Base-by-base conservation (phyloP, 306 rosid species). In the Corylus avellana region DNA sequence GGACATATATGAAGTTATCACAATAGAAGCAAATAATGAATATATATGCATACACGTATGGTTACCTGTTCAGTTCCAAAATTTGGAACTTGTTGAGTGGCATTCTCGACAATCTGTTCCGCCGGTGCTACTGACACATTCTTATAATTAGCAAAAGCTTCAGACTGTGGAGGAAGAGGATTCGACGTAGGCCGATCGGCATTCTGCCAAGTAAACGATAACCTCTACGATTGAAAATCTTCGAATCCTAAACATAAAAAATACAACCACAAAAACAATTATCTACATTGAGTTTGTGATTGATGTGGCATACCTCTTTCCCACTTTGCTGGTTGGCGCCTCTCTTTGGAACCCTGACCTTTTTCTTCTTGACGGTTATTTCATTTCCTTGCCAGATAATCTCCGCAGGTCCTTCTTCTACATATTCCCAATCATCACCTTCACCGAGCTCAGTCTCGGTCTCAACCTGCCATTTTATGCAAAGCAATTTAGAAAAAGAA, bases 51-150 rank as follows among this genome's bases (percentile, higher is more conserved):
- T 39, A 32, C 7, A 3, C 13, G 18, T 22, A 57, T 77, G 35
- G 57, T 68, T 7, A 88, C 98, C 93, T 88, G 97, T 83, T 92
- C 98, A 25, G 98, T 95, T 77, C 98, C 98, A 58, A 95, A 95
- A 84, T 95, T 90, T 10, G 98, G 97, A 39, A 87, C 79, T 86
- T 94, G 97, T 78, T 85, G 90, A 67, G 89, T 85, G 69, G 92
- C 90, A 54, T 82, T 85, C 62, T 88, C 86, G 6, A 85, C 79
- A 56, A 25, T 63, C 42, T 82, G 81, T 73, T 78, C 92, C 49
- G 83, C 62, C 25, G 87, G 72, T 71, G 39, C 39, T 37, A 49
- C 44, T 8, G 87, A 83, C 25, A 85, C 58, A 78, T 61, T 79
- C 47, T 66, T 59, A 46, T 82, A 49, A 78, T 75, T 87, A 42